These are phyloP conservation scores for Cinnamomum micranthum DNA, from an alignment of 164 flowering plant species.

Conservation along the genomic window DNA sequence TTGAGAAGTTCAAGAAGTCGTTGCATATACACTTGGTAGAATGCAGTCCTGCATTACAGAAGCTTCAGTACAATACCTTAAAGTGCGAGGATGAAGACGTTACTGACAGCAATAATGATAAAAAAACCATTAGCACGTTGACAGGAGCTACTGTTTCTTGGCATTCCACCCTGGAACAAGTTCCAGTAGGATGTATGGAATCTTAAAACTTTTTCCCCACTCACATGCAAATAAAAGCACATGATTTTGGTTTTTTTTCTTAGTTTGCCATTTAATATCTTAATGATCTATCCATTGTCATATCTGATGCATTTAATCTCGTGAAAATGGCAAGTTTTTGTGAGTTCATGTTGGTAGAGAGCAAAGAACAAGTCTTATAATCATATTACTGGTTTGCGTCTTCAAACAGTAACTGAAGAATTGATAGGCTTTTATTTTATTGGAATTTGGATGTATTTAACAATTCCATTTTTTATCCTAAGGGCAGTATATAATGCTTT, in stretches of 20 bases:
- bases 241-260: not conserved
- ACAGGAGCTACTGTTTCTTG: constrained; percentile 76
- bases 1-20: constrained; percentile 65
- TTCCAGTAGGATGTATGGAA: constrained; percentile 84
- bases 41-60: constrained; percentile 81
- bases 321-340: not conserved
- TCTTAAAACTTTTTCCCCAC: not conserved
- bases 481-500: too few relatives aligned
- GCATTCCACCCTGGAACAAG: constrained; percentile 85
- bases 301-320: not conserved
- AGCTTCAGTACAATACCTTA: constrained; percentile 61
- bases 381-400: too few relatives aligned
- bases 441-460: too few relatives aligned
- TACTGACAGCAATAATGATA: constrained; percentile 22
- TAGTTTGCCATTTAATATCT: not conserved
- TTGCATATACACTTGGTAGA: constrained; percentile 86
- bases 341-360: not conserved
- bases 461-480: too few relatives aligned
- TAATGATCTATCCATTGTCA: not conserved
- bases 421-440: too few relatives aligned
- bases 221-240: not conserved
- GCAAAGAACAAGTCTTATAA: too few relatives aligned
- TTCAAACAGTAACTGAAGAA: too few relatives aligned
- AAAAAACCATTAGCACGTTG: constrained; percentile 43
- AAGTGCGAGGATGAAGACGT: constrained; percentile 50